A percentile compares a stretch with the other conserved stretches of the same genome.
phyloP scores from a whole-genome alignment of 257 asterid species.

The Ehretia macrophylla region DNA sequence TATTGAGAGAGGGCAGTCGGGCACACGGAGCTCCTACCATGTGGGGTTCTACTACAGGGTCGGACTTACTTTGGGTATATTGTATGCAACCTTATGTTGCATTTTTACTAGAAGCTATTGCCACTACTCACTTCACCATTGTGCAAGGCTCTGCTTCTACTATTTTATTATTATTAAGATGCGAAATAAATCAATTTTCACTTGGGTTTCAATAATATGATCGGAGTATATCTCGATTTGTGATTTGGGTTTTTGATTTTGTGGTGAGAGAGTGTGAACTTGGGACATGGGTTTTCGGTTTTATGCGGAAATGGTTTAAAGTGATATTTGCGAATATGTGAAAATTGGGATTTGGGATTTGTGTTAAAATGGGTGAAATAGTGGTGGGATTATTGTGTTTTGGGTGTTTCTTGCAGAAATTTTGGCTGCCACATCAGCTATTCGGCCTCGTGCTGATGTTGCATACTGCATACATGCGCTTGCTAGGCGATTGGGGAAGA shows the following conservation, averaged over 20 bases:
- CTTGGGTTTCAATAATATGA: not conserved
- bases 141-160: no score
- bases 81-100: no score
- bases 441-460: constrained; percentile 90
- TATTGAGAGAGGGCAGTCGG: no score
- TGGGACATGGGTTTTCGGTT: not conserved
- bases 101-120: no score
- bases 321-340: constrained; percentile 5
- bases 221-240: constrained; percentile 5
- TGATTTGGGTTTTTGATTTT: constrained; percentile 7
- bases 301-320: not conserved
- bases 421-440: constrained; percentile 66
- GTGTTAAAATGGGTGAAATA: constrained; percentile 1
- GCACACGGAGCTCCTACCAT: no score
- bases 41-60: no score
- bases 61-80: not conserved
- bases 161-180: no score
- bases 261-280: constrained; percentile 28
- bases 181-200: no score
- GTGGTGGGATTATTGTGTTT: constrained; percentile 17
- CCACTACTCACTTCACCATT: no score
- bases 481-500: constrained; percentile 83
- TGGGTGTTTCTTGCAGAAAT: constrained; percentile 71
- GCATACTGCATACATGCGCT: constrained; percentile 94
- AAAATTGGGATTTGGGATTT: not conserved